Base-by-base conservation (phyloP, 495 filamentous ascomycete genomes). In the Neurospora tetrasperma region DNA sequence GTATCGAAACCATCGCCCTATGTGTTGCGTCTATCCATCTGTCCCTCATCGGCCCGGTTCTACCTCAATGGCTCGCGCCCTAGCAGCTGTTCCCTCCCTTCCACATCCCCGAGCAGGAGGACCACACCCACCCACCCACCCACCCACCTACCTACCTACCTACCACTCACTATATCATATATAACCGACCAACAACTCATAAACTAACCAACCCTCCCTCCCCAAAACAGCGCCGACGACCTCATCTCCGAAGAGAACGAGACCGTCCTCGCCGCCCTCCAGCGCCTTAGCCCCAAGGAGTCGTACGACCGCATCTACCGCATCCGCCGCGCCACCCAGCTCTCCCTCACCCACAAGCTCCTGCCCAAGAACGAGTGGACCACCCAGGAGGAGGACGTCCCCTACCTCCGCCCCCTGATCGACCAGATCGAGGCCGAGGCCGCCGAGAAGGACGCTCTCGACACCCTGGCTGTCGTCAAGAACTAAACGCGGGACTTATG, bases 221-320 rank as follows among this genome's bases (percentile, higher is more conserved):
- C 35, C 35, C 35, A 0, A 6, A 41, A 71, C 80, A 99, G 96
- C 79, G 86, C 89, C 87, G 96, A 99, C 84, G 96, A 99, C 80
- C 81, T 99, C 81, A 93, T 98, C 81, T 86, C 88, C 78, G 96
- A 98, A 80, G 96, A 98, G 85, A 89, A 85, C 87, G 93, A 95
- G 77, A 82, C 82, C 40, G 94, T 98, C 78, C 90, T 94, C 82
- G 85, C 89, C 75, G 96, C 96, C 71, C 87, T 99, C 81, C 91
- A 92, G 88, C 94, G 96, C 82, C 91, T 99, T 59, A 89, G 93
- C 44, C 87, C 92, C 75, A 94, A 96, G 88, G 93, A 93, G 78
- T 87, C 89, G 77, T 98, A 98, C 84, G 96, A 99, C 86, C 95
- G 96, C 83, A 89, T 98, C 80, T 98, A 92, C 90, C 94, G 96